Evolutionary conservation across 306 rosid species (phyloP).

Genomic region (Dryas octopetala): DNA sequence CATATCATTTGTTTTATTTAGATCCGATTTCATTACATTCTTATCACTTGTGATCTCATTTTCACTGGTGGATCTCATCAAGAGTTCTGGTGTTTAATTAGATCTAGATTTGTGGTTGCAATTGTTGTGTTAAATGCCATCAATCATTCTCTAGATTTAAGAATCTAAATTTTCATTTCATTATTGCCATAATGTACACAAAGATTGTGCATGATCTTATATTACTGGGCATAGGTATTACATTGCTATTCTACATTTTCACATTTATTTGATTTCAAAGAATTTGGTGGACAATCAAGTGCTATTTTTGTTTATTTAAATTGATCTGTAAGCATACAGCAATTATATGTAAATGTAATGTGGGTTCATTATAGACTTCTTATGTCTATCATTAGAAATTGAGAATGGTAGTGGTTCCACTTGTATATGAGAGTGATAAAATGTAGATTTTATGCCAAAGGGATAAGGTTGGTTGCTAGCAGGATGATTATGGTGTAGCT

Average conservation of each 20-base stretch:
- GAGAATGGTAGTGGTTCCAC: no score
- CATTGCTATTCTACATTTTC: no score
- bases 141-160: background rate
- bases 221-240: no score
- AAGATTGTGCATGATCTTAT: background rate
- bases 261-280: no score
- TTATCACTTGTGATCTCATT: background rate
- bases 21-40: background rate
- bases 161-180: background rate
- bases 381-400: no score
- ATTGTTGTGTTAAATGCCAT: no score
- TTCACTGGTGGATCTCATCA: background rate
- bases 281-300: no score
- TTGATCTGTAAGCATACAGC: no score
- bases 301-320: no score
- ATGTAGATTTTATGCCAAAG: background rate
- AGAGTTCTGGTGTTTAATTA: background rate
- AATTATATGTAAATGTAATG: no score
- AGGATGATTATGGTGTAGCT: background rate
- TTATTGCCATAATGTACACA: background rate
- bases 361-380: no score
- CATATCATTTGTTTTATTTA: background rate
- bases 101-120: background rate
- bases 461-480: background rate
- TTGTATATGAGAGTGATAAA: background rate